These are phyloP conservation scores for Piper betle DNA, from an alignment of 164 flowering plant genomes.

Conservation along the genomic window DNA sequence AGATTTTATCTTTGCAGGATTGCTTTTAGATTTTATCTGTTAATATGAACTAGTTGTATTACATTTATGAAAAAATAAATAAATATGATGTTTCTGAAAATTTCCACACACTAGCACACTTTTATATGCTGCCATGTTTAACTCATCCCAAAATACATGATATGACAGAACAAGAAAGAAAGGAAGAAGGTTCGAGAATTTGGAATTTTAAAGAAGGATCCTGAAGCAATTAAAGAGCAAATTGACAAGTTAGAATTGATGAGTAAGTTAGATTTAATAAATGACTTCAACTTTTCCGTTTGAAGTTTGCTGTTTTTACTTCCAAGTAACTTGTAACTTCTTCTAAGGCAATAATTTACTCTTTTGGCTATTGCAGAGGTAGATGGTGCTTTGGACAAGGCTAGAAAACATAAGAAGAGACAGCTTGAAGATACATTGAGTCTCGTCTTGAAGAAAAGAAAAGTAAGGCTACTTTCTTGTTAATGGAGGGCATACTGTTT, in stretches of 20 bases:
- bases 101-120: too few relatives aligned
- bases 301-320: background rate
- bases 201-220: conserved; percentile 96
- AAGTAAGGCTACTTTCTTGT: conserved; percentile 31
- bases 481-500: background rate
- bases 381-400: conserved; percentile 97
- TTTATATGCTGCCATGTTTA: too few relatives aligned
- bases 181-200: conserved; percentile 97
- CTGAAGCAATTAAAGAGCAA: conserved; percentile 78
- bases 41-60: too few relatives aligned
- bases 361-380: conserved; percentile 42
- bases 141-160: background rate
- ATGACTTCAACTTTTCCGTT: background rate
- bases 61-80: too few relatives aligned
- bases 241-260: conserved; percentile 82
- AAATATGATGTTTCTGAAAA: too few relatives aligned
- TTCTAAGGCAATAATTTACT: background rate
- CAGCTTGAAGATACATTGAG: conserved; percentile 94
- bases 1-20: background rate
- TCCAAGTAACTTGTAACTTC: background rate
- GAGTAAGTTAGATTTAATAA: conserved; percentile 44
- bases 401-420: conserved; percentile 95
- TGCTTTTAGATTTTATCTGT: background rate
- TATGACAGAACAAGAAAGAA: conserved; percentile 83
- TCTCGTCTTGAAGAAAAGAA: conserved; percentile 87